Conservation (phyloP, 2,329 filamentous ascomycete species). For the Diaporthe citriasiana region DNA sequence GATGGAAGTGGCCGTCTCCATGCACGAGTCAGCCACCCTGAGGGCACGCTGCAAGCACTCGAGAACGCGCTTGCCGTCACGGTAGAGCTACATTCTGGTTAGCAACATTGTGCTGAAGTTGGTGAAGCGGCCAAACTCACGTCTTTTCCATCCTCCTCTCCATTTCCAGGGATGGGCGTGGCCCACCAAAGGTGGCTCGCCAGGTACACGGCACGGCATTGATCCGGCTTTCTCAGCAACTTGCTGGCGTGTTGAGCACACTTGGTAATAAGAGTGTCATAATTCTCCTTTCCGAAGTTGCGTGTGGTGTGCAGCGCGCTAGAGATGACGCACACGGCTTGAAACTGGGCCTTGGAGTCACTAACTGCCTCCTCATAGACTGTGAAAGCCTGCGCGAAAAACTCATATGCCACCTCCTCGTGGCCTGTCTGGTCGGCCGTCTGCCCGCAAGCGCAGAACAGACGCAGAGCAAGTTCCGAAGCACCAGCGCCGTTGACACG, state of each 20-base stretch:
- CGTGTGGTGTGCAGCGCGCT: slow-evolving; percentile 89
- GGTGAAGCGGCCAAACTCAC: slow-evolving; percentile 64
- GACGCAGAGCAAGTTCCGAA: slow-evolving; percentile 87
- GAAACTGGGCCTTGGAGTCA: slow-evolving; percentile 96
- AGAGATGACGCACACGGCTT: slow-evolving; percentile 95
- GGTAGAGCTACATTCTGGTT: slow-evolving; percentile 79
- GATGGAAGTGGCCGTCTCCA: slow-evolving; percentile 97
- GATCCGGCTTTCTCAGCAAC: slow-evolving; percentile 95
- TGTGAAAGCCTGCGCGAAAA: slow-evolving; percentile 97
- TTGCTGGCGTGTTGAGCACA: slow-evolving; percentile 97
- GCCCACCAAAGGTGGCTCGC: slow-evolving; percentile 99
- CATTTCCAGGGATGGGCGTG: slow-evolving; percentile 81
- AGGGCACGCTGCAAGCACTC: slow-evolving; percentile 96
- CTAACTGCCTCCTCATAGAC: slow-evolving; percentile 97
- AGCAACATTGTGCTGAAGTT: not conserved
- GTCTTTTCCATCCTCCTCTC: slow-evolving; percentile 84
- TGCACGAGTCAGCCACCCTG: slow-evolving; percentile 96
- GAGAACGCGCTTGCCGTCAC: slow-evolving; percentile 95
- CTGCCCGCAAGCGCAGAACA: slow-evolving; percentile 94
- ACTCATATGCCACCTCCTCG: slow-evolving; percentile 97
- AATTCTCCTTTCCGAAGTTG: slow-evolving; percentile 96
- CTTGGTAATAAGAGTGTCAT: slow-evolving; percentile 98
- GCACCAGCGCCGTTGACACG: slow-evolving; percentile 83
- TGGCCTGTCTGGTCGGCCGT: slow-evolving; percentile 92
- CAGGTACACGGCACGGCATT: slow-evolving; percentile 95